Evolutionary conservation across 345 rosid species (phyloP), one percentile per base, ranked within the genome.

Genomic region (Populus nigra): DNA sequence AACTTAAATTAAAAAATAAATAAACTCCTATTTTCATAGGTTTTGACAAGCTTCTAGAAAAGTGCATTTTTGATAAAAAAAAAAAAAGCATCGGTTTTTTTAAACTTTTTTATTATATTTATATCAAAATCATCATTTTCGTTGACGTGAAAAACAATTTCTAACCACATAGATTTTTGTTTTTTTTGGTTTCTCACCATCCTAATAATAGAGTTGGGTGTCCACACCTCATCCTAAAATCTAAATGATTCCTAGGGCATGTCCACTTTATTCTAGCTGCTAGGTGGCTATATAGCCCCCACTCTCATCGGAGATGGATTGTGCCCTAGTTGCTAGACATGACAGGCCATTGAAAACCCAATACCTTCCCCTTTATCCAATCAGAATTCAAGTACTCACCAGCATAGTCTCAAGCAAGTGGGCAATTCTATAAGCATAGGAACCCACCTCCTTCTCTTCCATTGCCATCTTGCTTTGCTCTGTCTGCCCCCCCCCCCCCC

Each of bases 341-440:
- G 81, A 18, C 59, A 59, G 69, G 8, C 20, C 15, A 49, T 8
- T 36, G 47, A 23, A 27, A 11, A 18, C 65, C 16, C 25, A 27
- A 17, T 27, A 6, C 38, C 57, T 5, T 4, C 47, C 22, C 11
- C 55, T 8, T 13, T 27, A 33, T 66, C 88, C 86, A 82, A 79
- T 78, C 49, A 68, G 45, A 78, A 38, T 2, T 78, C 76, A 82
- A 78, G 89, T 79, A 67, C 38, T 20, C 2, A 33, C 22, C 7
- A 23, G 15, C 65, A 20, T 8, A 36, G 33, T 25, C 4, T 45
- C n/a, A n/a, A 20, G 79, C 77, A 73, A 18, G 79, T 73, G 22
- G 76, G 77, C 66, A 53, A 25, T 38, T 27, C 11, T 65, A 23
- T 22, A 33, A 49, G 85, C 82, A 63, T 2, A n/a, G 73, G 65